Percentiles rank a stretch among this genome's conserved stretches.
Conservation (phyloP, 768 basidiomycete species). For the Sarcodon aspratus region DNA sequence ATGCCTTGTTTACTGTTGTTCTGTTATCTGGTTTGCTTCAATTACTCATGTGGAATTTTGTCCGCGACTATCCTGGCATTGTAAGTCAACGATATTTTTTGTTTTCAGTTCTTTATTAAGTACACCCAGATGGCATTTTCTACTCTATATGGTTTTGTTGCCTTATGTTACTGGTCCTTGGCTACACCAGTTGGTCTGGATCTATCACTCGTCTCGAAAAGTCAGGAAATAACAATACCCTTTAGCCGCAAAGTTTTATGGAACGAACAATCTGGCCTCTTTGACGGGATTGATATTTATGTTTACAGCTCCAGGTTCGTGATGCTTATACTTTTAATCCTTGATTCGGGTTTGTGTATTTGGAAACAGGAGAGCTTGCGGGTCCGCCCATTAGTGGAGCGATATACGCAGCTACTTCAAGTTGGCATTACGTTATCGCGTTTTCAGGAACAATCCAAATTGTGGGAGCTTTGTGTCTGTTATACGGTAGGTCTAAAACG, state of each 20-base stretch:
- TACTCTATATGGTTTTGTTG: slow-evolving; percentile 22
- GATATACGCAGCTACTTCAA: slow-evolving; percentile 8
- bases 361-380: slow-evolving; percentile 8
- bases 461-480: slow-evolving; percentile 7
- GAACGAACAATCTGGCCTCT: slow-evolving; percentile 8
- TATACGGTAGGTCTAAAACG: slow-evolving; percentile 7
- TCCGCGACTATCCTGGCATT: slow-evolving; percentile 18
- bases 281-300: not conserved
- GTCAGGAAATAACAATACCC: not conserved
- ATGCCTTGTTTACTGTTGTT: slow-evolving; percentile 25
- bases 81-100: slow-evolving; percentile 1
- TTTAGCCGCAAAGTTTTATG: slow-evolving; percentile 6
- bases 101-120: not conserved
- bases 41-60: slow-evolving; percentile 27
- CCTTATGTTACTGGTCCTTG: slow-evolving; percentile 23
- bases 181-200: slow-evolving; percentile 19
- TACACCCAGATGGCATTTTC: slow-evolving; percentile 15
- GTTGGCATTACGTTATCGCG: slow-evolving; percentile 11
- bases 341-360: not conserved
- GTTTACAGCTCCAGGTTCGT: not conserved
- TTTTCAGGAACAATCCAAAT: slow-evolving; percentile 13
- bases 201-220: slow-evolving; percentile 4
- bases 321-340: not conserved
- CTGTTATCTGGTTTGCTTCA: slow-evolving; percentile 22
- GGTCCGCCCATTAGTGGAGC: slow-evolving; percentile 13